Conservation (phyloP, 23 red algal species). For the Gracilaria caudata region DNA sequence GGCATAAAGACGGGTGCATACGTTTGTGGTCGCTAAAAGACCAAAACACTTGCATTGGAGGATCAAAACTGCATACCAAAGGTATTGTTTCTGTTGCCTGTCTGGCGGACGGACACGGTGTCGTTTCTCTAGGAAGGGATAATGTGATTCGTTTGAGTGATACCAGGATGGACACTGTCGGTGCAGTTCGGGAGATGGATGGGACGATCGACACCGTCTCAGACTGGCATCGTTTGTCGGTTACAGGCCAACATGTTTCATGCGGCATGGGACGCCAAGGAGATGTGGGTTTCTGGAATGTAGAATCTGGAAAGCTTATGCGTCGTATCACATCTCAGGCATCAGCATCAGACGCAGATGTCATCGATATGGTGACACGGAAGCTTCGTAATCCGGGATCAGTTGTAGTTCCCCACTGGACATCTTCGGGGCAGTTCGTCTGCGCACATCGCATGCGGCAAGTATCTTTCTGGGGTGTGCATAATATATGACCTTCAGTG, state of each 20-base stretch:
- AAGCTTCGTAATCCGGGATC: slow-evolving; percentile 57
- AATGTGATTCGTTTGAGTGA: slow-evolving; percentile 40
- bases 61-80: slow-evolving; percentile 40
- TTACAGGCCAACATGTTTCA: slow-evolving; percentile 31
- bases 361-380: slow-evolving; percentile 28
- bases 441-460: slow-evolving; percentile 66
- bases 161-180: slow-evolving; percentile 25
- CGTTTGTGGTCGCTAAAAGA: slow-evolving; percentile 56
- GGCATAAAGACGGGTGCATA: slow-evolving; percentile 53
- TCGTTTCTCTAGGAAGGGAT: slow-evolving; percentile 56
- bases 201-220: slow-evolving; percentile 21
- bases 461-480: slow-evolving; percentile 42
- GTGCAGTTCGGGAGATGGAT: slow-evolving; percentile 53
- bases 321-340: background rate
- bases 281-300: slow-evolving; percentile 52
- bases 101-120: slow-evolving; percentile 39
- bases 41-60: slow-evolving; percentile 24
- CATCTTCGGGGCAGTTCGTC: slow-evolving; percentile 20
- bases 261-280: slow-evolving; percentile 36
- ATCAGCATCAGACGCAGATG: slow-evolving; percentile 27
- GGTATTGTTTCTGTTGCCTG: slow-evolving; percentile 42
- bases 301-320: slow-evolving; percentile 44
- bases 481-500: background rate
- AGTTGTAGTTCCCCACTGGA: slow-evolving; percentile 52
- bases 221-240: slow-evolving; percentile 55